Percentiles rank a stretch among this genome's conserved stretches.
Evolutionary conservation across 495 filamentous ascomycete species (phyloP).

Genomic region (Penicillium desertorum): DNA sequence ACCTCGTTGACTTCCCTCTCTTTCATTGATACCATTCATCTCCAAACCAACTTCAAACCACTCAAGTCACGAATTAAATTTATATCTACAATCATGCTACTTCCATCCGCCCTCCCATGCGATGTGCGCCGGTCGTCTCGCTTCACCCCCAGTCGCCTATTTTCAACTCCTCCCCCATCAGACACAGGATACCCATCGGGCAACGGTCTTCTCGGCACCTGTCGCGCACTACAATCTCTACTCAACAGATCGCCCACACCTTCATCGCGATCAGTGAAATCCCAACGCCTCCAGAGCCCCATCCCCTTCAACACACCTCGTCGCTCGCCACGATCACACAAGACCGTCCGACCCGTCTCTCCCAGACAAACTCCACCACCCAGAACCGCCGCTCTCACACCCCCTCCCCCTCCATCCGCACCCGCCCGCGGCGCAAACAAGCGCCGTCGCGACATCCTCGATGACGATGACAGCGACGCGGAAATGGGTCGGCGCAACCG

Average conservation of each 20-base stretch:
- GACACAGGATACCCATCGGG: slow-evolving; percentile 52
- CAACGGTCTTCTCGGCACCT: slow-evolving; percentile 63
- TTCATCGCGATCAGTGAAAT: slow-evolving; percentile 38
- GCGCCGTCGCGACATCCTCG: slow-evolving; percentile 52
- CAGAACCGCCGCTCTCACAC: slow-evolving; percentile 20
- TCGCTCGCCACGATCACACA: slow-evolving; percentile 47
- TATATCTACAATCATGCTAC: slow-evolving; percentile 54
- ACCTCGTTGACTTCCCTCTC: slow-evolving; percentile 6
- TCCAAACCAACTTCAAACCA: slow-evolving; percentile 8
- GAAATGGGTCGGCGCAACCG: slow-evolving; percentile 40
- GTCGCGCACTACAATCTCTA: slow-evolving; percentile 69
- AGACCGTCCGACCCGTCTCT: slow-evolving; percentile 30
- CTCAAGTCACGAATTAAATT: slow-evolving; percentile 4
- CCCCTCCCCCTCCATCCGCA: slow-evolving; percentile 39
- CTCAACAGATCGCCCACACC: slow-evolving; percentile 49
- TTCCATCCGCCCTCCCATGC: slow-evolving; percentile 70
- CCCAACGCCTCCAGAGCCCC: slow-evolving; percentile 51
- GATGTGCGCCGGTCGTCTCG: slow-evolving; percentile 57
- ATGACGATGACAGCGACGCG: slow-evolving; percentile 52
- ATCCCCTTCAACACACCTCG: slow-evolving; percentile 51
- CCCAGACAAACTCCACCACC: slow-evolving; percentile 40
- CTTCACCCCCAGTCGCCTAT: slow-evolving; percentile 60
- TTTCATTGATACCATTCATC: not conserved
- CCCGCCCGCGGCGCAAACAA: slow-evolving; percentile 59
- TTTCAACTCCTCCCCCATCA: slow-evolving; percentile 60